Conservation (phyloP, 2,329 filamentous ascomycete genomes). For the Xylaria sp. region DNA sequence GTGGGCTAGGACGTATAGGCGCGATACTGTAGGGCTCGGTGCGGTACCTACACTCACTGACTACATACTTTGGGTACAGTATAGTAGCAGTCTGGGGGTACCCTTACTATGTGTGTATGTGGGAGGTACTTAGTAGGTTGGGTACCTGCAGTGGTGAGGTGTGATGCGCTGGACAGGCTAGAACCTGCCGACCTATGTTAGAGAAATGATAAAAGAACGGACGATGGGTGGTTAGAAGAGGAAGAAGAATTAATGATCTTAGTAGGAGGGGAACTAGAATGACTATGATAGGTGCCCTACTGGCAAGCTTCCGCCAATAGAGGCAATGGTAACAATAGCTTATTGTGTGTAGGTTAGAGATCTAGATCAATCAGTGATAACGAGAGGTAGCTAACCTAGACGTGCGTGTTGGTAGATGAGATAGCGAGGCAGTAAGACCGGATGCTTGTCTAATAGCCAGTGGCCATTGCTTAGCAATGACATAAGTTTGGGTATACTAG, state of each 20-base stretch:
- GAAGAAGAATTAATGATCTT: not conserved
- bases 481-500: not conserved
- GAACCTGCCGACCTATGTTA: slow-evolving; percentile 3
- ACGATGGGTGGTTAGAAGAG: slow-evolving; percentile 8
- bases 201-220: not conserved
- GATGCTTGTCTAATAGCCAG: not conserved
- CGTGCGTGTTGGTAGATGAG: not conserved
- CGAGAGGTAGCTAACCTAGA: not conserved
- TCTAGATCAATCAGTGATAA: slow-evolving; percentile 8
- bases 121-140: not conserved
- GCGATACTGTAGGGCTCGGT: too few relatives aligned
- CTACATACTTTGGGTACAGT: not conserved
- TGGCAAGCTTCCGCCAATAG: slow-evolving; percentile 7
- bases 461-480: slow-evolving; percentile 16
- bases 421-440: not conserved
- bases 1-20: slow-evolving; percentile 2
- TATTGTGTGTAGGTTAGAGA: not conserved
- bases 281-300: slow-evolving; percentile 5
- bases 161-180: slow-evolving; percentile 8
- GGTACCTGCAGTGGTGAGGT: slow-evolving; percentile 11
- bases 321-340: slow-evolving; percentile 9
- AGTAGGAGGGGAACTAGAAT: not conserved
- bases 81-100: not conserved
- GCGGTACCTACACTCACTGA: too few relatives aligned
- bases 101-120: too few relatives aligned